Conservation (phyloP, 2,329 filamentous ascomycete species). For the Pyricularia grisea region DNA sequence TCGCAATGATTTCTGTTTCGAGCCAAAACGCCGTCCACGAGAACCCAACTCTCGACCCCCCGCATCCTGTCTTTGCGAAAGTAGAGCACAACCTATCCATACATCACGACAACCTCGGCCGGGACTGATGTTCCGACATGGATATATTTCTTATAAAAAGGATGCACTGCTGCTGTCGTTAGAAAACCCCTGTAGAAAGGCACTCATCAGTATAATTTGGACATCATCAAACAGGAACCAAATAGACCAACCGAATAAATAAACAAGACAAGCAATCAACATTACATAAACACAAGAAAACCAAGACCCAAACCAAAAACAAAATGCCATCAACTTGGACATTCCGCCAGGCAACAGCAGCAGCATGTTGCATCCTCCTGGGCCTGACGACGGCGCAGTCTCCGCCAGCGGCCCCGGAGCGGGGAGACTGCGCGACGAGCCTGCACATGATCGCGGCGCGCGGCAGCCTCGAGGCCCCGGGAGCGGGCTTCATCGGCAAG, state of each 20-base stretch:
- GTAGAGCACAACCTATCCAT: no score
- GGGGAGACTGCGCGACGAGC: not conserved
- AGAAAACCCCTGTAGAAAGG: not conserved
- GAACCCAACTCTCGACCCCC: no score
- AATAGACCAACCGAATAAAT: not conserved
- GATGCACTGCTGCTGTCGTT: not conserved
- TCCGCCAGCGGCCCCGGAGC: no score
- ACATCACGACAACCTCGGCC: not conserved
- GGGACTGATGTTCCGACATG: not conserved
- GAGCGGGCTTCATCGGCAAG: conserved; percentile 20
- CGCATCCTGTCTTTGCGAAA: no score
- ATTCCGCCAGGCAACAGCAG: not conserved
- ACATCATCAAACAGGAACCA: not conserved
- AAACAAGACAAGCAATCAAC: not conserved
- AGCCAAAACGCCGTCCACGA: not conserved
- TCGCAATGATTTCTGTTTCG: not conserved
- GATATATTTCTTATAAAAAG: not conserved
- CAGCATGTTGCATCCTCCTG: not conserved
- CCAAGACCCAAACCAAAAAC: not conserved
- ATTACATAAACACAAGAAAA: not conserved
- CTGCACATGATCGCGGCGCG: conserved; percentile 25
- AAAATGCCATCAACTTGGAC: not conserved
- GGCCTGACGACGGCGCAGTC: not conserved
- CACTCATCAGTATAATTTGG: not conserved
- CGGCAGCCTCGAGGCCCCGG: conserved; percentile 21